Base-by-base conservation (phyloP, 2,329 filamentous ascomycete species). In the Colletotrichum spinosum region DNA sequence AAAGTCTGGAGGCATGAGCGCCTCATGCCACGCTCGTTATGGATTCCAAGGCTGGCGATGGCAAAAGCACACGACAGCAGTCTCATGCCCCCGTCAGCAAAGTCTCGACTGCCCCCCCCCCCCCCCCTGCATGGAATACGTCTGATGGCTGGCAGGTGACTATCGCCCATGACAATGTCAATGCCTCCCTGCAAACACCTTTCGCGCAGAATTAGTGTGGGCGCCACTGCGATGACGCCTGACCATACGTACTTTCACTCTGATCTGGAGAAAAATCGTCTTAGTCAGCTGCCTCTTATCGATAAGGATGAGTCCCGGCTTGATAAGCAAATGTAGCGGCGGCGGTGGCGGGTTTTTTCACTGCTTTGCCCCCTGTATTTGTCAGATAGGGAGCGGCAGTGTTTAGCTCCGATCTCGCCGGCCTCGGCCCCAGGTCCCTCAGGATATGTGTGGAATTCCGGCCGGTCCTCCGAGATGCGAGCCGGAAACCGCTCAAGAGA, bases 351-450 rank as follows among this genome's bases (percentile, higher is more conserved):
- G n/a, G 3, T 34, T 58, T 25, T n/a, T 25, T n/a, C 33, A 33
- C 44, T n/a, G 15, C 11, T 37, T 51, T 15, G 58, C 45, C 45
- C 45, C 59, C 59, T 56, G 52, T 46, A 62, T 65, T 65, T 65
- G 62, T 62, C 58, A 62, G 52, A 41, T 51, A 46, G 62, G 52
- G 49, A 50, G 58, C 52, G 58, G 52, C 25, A 56, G 25, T 49
- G 48, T 53, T 52, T 49, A 37, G 46, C 41, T 52, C 58, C 52
- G 63, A 45, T 63, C 13, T 57, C 58, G 63, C 58, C 62, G 57
- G 50, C 39, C 17, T 34, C 34, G 39, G 38, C 33, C 15, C 8
- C 17, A 44, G 13, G 41, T 44, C 10, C 10, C 41, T 7, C 10
- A 15, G 41, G 41, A 44, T 3, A 17, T 17, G 17, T 17, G 38